Evolutionary conservation across 164 flowering plant genomes (phyloP).

Genomic region (Hamamelis virginiana): DNA sequence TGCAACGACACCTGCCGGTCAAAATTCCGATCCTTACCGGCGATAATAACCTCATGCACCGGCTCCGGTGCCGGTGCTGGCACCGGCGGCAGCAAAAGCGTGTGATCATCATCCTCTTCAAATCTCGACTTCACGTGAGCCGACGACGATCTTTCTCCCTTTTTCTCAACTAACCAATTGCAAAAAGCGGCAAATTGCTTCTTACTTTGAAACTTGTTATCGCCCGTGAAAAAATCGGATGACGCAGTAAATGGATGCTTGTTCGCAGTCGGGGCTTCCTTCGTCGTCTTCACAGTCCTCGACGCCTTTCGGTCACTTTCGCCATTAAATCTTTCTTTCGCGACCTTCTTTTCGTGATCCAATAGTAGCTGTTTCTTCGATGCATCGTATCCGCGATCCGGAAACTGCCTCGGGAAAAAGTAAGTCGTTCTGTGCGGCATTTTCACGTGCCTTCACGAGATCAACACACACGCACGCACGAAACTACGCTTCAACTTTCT

Average conservation of each 20-base stretch:
- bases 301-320: constrained; percentile 31
- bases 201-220: constrained; percentile 29
- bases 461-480: background rate
- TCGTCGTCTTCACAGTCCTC: background rate
- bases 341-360: constrained; percentile 60
- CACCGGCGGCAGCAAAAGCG: constrained; percentile 32
- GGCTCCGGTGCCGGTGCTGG: constrained; percentile 9
- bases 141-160: constrained; percentile 12
- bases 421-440: constrained; percentile 87
- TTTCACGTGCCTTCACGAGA: constrained; percentile 24
- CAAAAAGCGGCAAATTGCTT: constrained; percentile 42
- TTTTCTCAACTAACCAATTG: constrained; percentile 45
- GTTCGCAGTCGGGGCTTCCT: background rate
- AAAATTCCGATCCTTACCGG: constrained; percentile 23
- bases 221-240: constrained; percentile 44
- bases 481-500: too few species aligned
- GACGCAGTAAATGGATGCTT: constrained; percentile 11
- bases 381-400: constrained; percentile 40
- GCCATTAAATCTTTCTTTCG: constrained; percentile 13
- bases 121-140: constrained; percentile 29
- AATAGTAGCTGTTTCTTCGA: constrained; percentile 23
- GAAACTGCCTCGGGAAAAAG: constrained; percentile 75
- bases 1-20: constrained; percentile 50
- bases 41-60: constrained; percentile 23
- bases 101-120: constrained; percentile 33